Evolutionary conservation across 805 yeast genomes (phyloP), one percentile per base, ranked within the genome.

Genomic region (Candida ponderosae): DNA sequence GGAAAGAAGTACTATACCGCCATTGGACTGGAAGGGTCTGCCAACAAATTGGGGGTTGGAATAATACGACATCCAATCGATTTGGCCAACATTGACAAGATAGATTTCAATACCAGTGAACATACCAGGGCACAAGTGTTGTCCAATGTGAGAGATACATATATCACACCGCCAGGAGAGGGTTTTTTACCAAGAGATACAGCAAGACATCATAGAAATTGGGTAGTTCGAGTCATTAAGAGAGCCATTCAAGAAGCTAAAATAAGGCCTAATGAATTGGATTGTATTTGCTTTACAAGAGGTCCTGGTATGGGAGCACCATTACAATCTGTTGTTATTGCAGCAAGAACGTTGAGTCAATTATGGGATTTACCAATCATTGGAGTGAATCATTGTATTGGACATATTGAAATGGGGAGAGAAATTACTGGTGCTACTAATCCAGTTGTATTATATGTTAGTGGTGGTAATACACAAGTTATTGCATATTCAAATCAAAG

Each of bases 251-350:
- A 57, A 3, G 89, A 80, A 31, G 81, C 94, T 2, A 57, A 62
- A 0, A 51, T 86, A 6, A 46, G 50, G 2, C 61, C 63, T 11
- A 41, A 47, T 8, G 83, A 83, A 33, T 52, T 81, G 6, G 89
- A 83, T 59, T 80, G 84, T 35, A 83, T 93, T 34, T 87, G 96
- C 57, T 93, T 93, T 57, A 93, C 98, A 1, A 94, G 84, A 60
- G 98, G 98, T 5, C 99, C 98, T 1, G 99, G 99, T 1, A 93
- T 93, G 97, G 99, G 99, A 3, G 97, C 97, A 1, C 99, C 99
- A 0, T 63, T 93, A 37, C 95, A 93, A 50, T 78, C 90, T 39
- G 96, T 88, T 29, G 97, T 82, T 3, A 70, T 93, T 34, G 94
- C 95, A 1, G 97, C 98, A 1, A 67, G 99, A 53, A 79, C 96